A percentile compares a stretch with the other conserved stretches of the same genome.
Evolutionary conservation across 1,284 basidiomycete genomes (phyloP).

Genomic region (Boletus semigastroideus): DNA sequence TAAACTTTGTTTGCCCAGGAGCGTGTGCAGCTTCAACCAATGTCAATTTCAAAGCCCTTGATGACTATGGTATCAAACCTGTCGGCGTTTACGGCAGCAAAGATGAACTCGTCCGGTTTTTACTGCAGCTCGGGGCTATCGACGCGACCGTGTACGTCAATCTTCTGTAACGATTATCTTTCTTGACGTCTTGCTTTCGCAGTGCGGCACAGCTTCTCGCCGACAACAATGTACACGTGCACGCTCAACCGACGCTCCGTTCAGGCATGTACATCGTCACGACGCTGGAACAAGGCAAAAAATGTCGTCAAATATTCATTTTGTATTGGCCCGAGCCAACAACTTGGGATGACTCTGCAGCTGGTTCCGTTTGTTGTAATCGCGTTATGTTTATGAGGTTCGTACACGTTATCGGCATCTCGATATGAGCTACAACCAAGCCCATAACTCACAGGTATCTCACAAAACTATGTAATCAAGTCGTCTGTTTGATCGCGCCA

Average conservation of each 20-base stretch:
- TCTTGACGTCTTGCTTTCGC: background rate
- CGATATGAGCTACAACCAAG: no score
- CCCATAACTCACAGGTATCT: constrained; percentile 43
- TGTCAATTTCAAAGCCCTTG: constrained; percentile 51
- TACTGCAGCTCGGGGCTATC: constrained; percentile 37
- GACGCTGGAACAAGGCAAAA: constrained; percentile 4
- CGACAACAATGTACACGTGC: constrained; percentile 18
- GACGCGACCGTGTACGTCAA: constrained; percentile 38
- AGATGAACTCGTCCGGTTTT: constrained; percentile 45
- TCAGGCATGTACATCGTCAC: constrained; percentile 52
- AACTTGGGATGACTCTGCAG: constrained; percentile 56
- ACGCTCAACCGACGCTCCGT: constrained; percentile 36
- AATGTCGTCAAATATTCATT: constrained; percentile 39
- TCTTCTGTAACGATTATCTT: rapidly evolving
- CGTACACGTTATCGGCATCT: constrained; percentile 1
- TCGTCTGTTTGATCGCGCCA: constrained; percentile 46
- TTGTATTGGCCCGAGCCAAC: constrained; percentile 63
- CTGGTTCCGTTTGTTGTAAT: constrained; percentile 47
- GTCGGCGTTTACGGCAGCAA: constrained; percentile 58
- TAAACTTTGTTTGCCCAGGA: constrained; percentile 45
- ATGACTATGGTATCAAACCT: constrained; percentile 43
- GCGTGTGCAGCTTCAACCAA: constrained; percentile 49
- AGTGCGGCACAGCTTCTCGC: constrained; percentile 22
- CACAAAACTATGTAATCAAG: constrained; percentile 54
- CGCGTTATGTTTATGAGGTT: constrained; percentile 63